Base-by-base conservation (phyloP, 1,284 basidiomycete genomes). In the Ustilago bromivora region DNA sequence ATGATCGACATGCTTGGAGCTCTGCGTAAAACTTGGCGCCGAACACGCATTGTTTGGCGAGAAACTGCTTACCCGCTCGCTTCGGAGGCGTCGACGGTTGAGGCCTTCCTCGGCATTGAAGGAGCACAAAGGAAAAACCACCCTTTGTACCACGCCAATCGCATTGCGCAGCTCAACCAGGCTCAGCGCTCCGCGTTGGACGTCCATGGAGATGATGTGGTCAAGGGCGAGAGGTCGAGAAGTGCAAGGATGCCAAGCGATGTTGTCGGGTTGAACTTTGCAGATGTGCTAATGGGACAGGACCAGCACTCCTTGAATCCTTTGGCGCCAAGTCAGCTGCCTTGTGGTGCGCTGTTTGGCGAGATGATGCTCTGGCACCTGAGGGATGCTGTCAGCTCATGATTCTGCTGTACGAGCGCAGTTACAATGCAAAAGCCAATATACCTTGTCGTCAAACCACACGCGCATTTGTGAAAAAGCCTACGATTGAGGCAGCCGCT, bases 1-100 rank as follows among this genome's bases (percentile, higher is more conserved):
- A 78, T 78, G 68, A 79, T 84, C 9, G 83, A 84, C 57, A 84
- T 84, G 82, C 67, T 84, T n/a, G 54, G 53, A 3, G 57, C 59
- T 15, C 56, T 83, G 3, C 62, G 69, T 11, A 63, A 52, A 12
- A 51, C 68, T 10, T 77, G 75, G 59, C 63, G 61, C 12, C 34
- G n/a, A 0, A 38, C 66, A 6, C 69, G 80, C 38, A 66, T 84
- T 34, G 81, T 71, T 12, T 84, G 83, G 83, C 64, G 83, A 15
- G 73, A 80, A 49, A 66, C 79, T 0, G 72, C 78, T 15, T 64
- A 66, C 13, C 81, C 83, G 1, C 56, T 76, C n/a, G 60, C 73
- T 0, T 66, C 69, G 3, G 72, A 70, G 28, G 71, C 72, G 3
- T 78, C 60, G 17, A 82, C 81, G 0, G 79, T 83, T 10, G 78